Conservation (phyloP, 768 basidiomycete species). For the Xerocomus potaroensis region DNA sequence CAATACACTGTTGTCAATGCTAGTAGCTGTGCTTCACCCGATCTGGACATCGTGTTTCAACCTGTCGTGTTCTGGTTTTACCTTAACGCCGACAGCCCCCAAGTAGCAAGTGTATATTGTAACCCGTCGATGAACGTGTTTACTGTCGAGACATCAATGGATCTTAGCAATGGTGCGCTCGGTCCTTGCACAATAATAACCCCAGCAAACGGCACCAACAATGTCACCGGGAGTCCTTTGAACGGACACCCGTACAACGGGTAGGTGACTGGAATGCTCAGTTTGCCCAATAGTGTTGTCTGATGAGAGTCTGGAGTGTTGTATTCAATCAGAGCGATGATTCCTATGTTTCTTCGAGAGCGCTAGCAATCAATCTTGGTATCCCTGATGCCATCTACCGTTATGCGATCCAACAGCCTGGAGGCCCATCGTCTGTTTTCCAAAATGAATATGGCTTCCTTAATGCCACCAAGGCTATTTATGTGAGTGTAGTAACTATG, state of each 20-base stretch:
- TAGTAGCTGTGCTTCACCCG: conserved; percentile 26
- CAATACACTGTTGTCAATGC: conserved; percentile 50
- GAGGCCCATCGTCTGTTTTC: conserved; percentile 45
- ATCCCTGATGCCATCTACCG: conserved; percentile 59
- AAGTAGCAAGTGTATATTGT: conserved; percentile 56
- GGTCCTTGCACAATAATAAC: conserved; percentile 32
- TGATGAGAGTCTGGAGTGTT: conserved; percentile 33
- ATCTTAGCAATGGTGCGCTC: conserved; percentile 42
- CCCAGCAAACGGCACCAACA: conserved; percentile 39
- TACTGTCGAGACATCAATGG: conserved; percentile 40
- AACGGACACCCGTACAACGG: conserved; percentile 56
- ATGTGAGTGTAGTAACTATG: conserved; percentile 16
- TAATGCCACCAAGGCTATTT: conserved; percentile 43
- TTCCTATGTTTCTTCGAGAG: conserved; percentile 49
- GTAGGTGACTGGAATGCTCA: conserved; percentile 31
- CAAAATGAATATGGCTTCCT: conserved; percentile 47
- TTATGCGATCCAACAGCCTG: conserved; percentile 39
- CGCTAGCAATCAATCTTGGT: conserved; percentile 44
- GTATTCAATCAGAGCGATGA: conserved; percentile 37
- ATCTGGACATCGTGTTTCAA: conserved; percentile 36
- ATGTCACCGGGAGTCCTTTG: conserved; percentile 45
- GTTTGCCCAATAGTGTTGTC: neutral
- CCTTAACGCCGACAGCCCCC: conserved; percentile 32
- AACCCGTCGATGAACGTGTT: conserved; percentile 44
- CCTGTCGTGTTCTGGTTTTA: conserved; percentile 72